Evolutionary conservation across 2,329 filamentous ascomycete species (phyloP), one percentile per base, ranked within the genome.

Genomic region (Penicillium digitatum): DNA sequence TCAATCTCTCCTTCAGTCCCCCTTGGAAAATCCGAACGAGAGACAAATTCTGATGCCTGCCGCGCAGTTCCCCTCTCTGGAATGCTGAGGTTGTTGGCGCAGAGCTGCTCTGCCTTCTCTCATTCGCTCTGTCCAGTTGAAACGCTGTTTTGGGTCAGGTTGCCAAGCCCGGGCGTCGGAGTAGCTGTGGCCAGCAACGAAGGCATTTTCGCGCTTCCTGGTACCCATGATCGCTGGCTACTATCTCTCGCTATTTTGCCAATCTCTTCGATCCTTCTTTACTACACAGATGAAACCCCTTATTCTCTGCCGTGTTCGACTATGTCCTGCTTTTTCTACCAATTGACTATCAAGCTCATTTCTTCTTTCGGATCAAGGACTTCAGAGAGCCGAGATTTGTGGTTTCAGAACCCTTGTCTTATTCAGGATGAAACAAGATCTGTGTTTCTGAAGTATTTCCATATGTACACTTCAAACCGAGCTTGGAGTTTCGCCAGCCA

Each of bases 121-220:
- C 22, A 54, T 54, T 54, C 37, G 52, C 45, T 29, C 12, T 48
- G 8, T 8, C 22, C 27, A 16, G 16, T 26, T 38, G 34, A n/a
- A 24, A 27, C 26, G 45, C 48, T 32, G 5, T 22, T 35, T 55
- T 20, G 39, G 47, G 39, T n/a, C 18, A 43, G 8, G 35, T 37
- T 24, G 53, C 53, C 53, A 55, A 55, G 52, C 20, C 48, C 12
- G 20, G 31, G 40, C 40, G 42, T 26, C 34, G 42, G 34, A 48
- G 26, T 18, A 47, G n/a, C 39, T 26, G 7, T 16, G 48, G 34
- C 20, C 46, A 24, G 8, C 26, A 26, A 14, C 16, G 11, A 12
- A 16, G 11, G 34, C 12, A 34, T 32, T 50, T 9, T 50, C 37
- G 22, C 34, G 22, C 29, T 34, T 18, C 26, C n/a, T 44, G 38